Evolutionary conservation across 2,329 filamentous ascomycete species (phyloP), one percentile per base, ranked within the genome.

Genomic region (Fusarium sp.): DNA sequence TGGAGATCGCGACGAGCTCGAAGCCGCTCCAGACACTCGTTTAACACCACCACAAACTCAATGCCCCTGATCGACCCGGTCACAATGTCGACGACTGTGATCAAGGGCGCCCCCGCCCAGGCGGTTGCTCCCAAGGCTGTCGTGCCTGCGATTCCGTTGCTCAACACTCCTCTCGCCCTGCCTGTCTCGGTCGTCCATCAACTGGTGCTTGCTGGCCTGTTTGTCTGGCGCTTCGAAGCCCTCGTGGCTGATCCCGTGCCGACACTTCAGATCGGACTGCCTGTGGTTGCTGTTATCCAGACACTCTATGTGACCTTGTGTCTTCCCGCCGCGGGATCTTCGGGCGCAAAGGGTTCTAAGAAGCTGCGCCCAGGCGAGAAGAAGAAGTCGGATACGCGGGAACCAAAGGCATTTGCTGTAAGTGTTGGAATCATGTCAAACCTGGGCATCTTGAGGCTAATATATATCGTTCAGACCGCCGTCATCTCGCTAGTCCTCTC

Each of bases 201-300:
- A 0, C 82, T 88, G 29, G 83, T 95, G 13, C 86, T 97, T 33
- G 87, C 94, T 33, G 88, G 87, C 11, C 83, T 93, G 39, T 92
- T 93, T 80, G 87, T 88, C 54, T 80, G 89, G 72, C 89, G 89
- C 43, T 96, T 97, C 82, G 81, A 84, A 39, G 84, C 87, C 20
- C 86, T 97, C 29, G 93, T 97, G 31, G 85, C 87, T 18, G 89
- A 95, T 74, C 94, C 95, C 1, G 88, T 92, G 3, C 83, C 87
- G 18, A 88, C 92, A 8, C 87, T 97, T 41, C 82, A 88, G 16
- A 87, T 81, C 33, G 86, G 91, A 3, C 84, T 96, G 4, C 87
- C 92, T 1, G 88, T 90, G 14, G 85, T 95, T 16, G 88, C 89
- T 4, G 82, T 87, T 6, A 81, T 95, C 4, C 95, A 97, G 82